These are phyloP conservation scores for Gossypium thurberi DNA, from an alignment of 345 rosid genomes.

Conservation along the genomic window DNA sequence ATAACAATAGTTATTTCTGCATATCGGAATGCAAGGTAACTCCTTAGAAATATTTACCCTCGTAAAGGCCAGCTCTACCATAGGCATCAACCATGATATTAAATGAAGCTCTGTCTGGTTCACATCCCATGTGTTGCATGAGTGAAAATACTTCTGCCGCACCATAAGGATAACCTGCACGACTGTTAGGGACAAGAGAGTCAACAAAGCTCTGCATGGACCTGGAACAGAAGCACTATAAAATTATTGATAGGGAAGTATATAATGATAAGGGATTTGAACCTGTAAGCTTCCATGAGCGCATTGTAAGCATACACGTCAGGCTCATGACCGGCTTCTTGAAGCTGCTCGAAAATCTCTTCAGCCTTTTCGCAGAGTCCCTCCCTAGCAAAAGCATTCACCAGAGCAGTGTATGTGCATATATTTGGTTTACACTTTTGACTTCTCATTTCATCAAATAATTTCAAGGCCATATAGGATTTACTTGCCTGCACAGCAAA, in stretches of 20 bases:
- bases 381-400: slow-evolving; percentile 94
- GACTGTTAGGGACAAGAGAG: slow-evolving; percentile 36
- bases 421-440: slow-evolving; percentile 75
- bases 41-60: slow-evolving; percentile 37
- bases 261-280: background rate
- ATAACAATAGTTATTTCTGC: too few species aligned
- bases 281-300: slow-evolving; percentile 93
- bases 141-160: slow-evolving; percentile 91
- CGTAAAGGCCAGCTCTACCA: slow-evolving; percentile 76
- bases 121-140: slow-evolving; percentile 92
- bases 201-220: background rate
- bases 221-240: background rate
- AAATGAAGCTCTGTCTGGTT: slow-evolving; percentile 89
- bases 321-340: slow-evolving; percentile 77
- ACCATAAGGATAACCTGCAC: slow-evolving; percentile 88
- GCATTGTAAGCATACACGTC: slow-evolving; percentile 91
- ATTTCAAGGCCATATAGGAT: slow-evolving; percentile 70
- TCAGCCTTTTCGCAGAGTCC: slow-evolving; percentile 95
- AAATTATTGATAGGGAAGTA: background rate
- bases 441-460: slow-evolving; percentile 79
- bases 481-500: slow-evolving; percentile 50
- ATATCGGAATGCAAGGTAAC: background rate
- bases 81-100: slow-evolving; percentile 95
- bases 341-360: slow-evolving; percentile 88
- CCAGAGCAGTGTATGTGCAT: slow-evolving; percentile 75